phyloP scores from a whole-genome alignment of 768 basidiomycete species.

The Hydnomerulius pinastri region DNA sequence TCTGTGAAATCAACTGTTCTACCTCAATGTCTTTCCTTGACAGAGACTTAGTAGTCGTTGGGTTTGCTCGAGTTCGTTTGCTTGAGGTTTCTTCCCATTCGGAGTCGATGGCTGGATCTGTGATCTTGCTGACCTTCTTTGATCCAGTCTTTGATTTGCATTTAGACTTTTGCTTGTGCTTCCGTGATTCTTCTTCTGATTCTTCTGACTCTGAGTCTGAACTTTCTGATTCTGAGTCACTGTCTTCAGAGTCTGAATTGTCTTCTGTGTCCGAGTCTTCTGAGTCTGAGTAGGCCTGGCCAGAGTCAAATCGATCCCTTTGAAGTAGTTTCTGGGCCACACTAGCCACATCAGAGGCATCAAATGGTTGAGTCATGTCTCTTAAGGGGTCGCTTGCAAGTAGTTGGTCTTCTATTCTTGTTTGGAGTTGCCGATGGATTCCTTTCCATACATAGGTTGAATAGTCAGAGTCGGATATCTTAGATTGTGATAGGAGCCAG shows the following conservation, averaged over 20 bases:
- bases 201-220: neutral
- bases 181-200: neutral
- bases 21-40: constrained; percentile 4
- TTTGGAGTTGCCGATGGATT: neutral
- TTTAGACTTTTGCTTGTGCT: neutral
- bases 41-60: too few relatives aligned
- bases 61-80: neutral
- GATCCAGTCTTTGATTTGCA: neutral
- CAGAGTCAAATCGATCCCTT: constrained; percentile 1
- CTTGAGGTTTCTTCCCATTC: neutral
- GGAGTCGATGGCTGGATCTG: neutral
- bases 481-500: neutral
- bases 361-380: constrained; percentile 1
- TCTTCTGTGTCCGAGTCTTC: constrained; percentile 7
- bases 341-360: neutral
- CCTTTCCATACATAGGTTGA: constrained; percentile 13
- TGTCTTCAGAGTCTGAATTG: constrained; percentile 1
- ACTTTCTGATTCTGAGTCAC: too few relatives aligned
- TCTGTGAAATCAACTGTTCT: constrained; percentile 7
- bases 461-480: neutral
- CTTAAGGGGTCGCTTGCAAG: neutral
- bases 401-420: neutral
- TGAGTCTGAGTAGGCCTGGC: neutral
- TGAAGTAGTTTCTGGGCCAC: neutral
- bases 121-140: neutral